Percentiles rank a stretch among this genome's conserved stretches.
Evolutionary conservation across 2,329 filamentous ascomycete genomes (phyloP).

Genomic region (Colletotrichum viniferum): DNA sequence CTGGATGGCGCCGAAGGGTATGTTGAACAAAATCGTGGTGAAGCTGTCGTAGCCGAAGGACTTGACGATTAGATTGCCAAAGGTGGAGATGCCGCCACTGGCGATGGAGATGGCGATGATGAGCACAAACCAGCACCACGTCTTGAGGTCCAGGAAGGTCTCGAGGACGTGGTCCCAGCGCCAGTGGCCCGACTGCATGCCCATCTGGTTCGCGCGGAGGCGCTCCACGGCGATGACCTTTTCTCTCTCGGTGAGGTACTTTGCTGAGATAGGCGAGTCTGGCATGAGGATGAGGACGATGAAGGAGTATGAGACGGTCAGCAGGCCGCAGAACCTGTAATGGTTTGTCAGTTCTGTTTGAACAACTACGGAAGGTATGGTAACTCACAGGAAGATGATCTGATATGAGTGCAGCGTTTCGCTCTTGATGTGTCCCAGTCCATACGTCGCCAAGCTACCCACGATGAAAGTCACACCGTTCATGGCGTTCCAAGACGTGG

Average conservation of each 20-base stretch:
- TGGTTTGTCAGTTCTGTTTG: rapidly evolving
- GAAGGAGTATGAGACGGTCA: slow-evolving; percentile 49
- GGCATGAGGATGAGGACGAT: slow-evolving; percentile 62
- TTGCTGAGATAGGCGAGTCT: slow-evolving; percentile 63
- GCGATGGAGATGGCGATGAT: slow-evolving; percentile 57
- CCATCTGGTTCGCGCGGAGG: slow-evolving; percentile 51
- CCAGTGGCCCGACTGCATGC: slow-evolving; percentile 37
- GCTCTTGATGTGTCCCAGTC: slow-evolving; percentile 32
- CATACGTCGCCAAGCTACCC: slow-evolving; percentile 34
- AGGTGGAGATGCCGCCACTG: slow-evolving; percentile 59
- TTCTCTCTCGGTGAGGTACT: slow-evolving; percentile 58
- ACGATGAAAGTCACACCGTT: slow-evolving; percentile 58
- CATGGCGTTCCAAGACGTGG: slow-evolving; percentile 55
- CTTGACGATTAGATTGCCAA: slow-evolving; percentile 60
- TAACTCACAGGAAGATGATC: slow-evolving; percentile 27
- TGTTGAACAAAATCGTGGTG: slow-evolving; percentile 61
- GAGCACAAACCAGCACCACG: slow-evolving; percentile 41
- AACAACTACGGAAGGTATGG: rapidly evolving
- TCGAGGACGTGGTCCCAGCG: slow-evolving; percentile 41
- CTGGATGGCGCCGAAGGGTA: slow-evolving; percentile 63
- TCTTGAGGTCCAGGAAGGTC: slow-evolving; percentile 37
- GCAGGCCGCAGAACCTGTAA: slow-evolving; percentile 32
- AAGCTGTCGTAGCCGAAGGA: slow-evolving; percentile 60
- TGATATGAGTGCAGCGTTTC: slow-evolving; percentile 21
- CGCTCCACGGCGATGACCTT: slow-evolving; percentile 63